Conservation (phyloP, 495 filamentous ascomycete species). For the Penicillium mononematosum region DNA sequence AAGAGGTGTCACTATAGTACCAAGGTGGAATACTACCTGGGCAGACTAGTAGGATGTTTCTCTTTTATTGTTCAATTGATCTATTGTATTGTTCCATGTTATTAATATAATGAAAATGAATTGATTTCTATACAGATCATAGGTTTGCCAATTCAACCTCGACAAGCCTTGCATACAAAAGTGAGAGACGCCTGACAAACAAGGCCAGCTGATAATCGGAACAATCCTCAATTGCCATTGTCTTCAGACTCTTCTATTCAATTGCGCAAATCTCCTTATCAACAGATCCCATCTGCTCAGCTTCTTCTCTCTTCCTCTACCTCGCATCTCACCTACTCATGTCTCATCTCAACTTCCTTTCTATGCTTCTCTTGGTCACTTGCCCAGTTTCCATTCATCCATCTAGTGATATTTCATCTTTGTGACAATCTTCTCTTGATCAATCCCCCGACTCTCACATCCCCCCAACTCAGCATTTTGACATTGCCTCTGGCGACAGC, state of each 20-base stretch:
- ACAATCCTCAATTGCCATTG: not conserved
- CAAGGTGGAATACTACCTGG: not conserved
- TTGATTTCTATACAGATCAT: not conserved
- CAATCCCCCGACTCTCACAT: not conserved
- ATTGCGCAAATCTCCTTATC: not conserved
- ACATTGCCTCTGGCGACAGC: not conserved
- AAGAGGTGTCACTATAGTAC: not conserved
- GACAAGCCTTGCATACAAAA: not conserved
- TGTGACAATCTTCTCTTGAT: not conserved
- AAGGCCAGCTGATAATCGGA: not conserved
- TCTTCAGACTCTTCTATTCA: not conserved
- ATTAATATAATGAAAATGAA: not conserved
- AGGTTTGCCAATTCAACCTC: not conserved
- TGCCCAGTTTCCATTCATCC: not conserved
- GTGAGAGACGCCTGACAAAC: not conserved
- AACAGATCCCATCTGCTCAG: not conserved
- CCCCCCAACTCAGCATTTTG: not conserved
- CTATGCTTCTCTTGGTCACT: not conserved
- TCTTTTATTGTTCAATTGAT: not conserved
- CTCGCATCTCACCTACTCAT: not conserved
- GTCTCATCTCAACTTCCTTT: not conserved
- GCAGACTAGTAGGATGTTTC: not conserved
- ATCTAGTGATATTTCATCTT: not conserved
- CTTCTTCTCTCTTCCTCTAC: not conserved
- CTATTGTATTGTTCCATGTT: too few species aligned